A percentile compares a stretch with the other conserved stretches of the same genome.
Evolutionary conservation across 805 yeast genomes (phyloP).

Genomic region (Lipomyces spencermartinsiae): DNA sequence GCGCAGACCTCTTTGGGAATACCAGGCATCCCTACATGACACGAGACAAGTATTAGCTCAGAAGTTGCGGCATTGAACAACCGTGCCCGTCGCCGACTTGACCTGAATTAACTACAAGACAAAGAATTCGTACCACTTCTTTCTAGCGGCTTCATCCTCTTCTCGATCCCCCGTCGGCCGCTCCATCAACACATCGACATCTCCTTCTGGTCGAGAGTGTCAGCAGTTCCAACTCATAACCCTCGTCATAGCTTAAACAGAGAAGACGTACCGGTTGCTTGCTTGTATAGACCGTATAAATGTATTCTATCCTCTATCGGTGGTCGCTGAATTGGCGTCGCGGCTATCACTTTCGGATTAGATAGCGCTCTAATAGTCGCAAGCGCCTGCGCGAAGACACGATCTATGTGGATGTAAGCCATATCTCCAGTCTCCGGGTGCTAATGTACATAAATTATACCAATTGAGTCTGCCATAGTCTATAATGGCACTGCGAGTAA

Average conservation of each 20-base stretch:
- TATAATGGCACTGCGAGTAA: neutral
- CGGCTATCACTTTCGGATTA: constrained; percentile 26
- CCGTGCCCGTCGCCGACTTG: neutral
- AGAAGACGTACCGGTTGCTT: constrained; percentile 63
- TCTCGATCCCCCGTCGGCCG: constrained; percentile 65
- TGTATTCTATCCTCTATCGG: constrained; percentile 71
- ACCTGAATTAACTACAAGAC: neutral
- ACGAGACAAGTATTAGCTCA: neutral
- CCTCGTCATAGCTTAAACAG: neutral
- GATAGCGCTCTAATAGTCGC: constrained; percentile 77
- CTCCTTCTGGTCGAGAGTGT: constrained; percentile 59
- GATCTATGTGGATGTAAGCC: constrained; percentile 51
- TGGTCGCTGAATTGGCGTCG: constrained; percentile 72
- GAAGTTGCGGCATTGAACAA: neutral
- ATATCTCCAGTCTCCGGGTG: neutral
- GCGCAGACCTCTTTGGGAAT: constrained; percentile 68
- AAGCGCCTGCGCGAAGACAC: constrained; percentile 82
- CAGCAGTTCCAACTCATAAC: constrained; percentile 2
- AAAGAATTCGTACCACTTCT: constrained; percentile 59
- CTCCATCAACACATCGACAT: constrained; percentile 70
- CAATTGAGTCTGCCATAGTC: constrained; percentile 31
- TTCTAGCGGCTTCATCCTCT: constrained; percentile 70
- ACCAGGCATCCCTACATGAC: constrained; percentile 73
- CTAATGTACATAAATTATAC: constrained; percentile 4
- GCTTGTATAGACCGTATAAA: constrained; percentile 83